phyloP scores from a whole-genome alignment of 176 grass and related monocot genomes.

The Zoysia pacifica region DNA sequence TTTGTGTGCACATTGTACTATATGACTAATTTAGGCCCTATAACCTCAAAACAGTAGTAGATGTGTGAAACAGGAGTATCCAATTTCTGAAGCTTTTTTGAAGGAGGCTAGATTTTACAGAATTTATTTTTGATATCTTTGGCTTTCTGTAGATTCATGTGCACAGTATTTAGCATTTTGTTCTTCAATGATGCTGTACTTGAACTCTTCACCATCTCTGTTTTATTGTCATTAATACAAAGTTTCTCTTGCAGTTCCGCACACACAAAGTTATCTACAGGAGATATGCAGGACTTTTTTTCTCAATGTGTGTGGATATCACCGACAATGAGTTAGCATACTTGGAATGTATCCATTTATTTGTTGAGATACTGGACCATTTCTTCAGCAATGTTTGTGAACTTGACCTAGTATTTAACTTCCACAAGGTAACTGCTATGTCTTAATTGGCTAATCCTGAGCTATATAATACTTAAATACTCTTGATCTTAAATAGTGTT shows the following conservation, averaged over 20 bases:
- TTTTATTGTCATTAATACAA: not conserved
- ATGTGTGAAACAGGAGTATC: not conserved
- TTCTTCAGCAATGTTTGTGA: constrained; percentile 99
- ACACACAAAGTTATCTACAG: constrained; percentile 99
- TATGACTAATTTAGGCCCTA: not conserved
- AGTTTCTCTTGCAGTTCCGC: constrained; percentile 25
- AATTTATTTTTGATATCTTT: too few species aligned
- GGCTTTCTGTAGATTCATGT: too few species aligned
- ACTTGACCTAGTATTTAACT: constrained; percentile 98
- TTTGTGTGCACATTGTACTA: not conserved
- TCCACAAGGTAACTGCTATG: constrained; percentile 76
- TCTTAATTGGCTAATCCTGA: not conserved
- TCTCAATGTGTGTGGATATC: constrained; percentile 97
- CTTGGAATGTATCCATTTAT: constrained; percentile 96
- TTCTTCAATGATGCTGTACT: not conserved
- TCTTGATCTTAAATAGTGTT: too few species aligned
- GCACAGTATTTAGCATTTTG: not conserved
- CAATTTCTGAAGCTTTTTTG: not conserved
- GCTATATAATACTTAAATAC: too few species aligned
- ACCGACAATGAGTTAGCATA: constrained; percentile 98
- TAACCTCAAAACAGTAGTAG: not conserved
- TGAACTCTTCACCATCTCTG: not conserved
- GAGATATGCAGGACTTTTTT: constrained; percentile 97
- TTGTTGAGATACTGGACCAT: constrained; percentile 99
- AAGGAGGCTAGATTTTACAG: not conserved